phyloP scores from a whole-genome alignment of 1,284 basidiomycete genomes.

The Apiotrichum porosum region DNA sequence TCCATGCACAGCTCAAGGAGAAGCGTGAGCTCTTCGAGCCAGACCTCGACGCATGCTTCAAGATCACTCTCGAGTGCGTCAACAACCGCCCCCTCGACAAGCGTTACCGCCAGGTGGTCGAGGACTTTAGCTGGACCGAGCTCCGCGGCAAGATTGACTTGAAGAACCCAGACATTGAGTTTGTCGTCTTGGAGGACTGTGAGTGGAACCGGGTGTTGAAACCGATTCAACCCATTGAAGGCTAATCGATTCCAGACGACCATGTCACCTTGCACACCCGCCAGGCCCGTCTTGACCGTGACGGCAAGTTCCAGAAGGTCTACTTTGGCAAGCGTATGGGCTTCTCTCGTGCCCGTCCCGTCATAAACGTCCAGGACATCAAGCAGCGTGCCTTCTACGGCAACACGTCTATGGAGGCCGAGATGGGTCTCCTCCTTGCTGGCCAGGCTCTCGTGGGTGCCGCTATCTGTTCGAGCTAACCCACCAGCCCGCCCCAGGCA shows the following conservation, averaged over 20 bases:
- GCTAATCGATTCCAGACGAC: slow-evolving; percentile 24
- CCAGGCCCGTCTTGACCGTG: slow-evolving; percentile 48
- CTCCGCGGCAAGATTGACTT: slow-evolving; percentile 79
- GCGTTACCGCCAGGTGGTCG: slow-evolving; percentile 56
- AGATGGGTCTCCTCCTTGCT: slow-evolving; percentile 91
- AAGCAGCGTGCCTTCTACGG: slow-evolving; percentile 89
- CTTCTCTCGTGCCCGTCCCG: slow-evolving; percentile 64
- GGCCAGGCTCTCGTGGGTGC: slow-evolving; percentile 75
- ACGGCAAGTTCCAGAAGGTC: slow-evolving; percentile 63
- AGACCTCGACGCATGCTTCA: slow-evolving; percentile 69
- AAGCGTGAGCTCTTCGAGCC: slow-evolving; percentile 57
- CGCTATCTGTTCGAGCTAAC: neutral
- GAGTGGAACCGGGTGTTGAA: neutral
- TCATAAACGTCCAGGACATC: slow-evolving; percentile 71
- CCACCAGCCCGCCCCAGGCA: slow-evolving; percentile 74
- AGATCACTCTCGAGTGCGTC: slow-evolving; percentile 70
- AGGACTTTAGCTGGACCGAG: slow-evolving; percentile 69
- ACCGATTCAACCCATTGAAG: neutral
- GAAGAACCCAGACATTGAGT: slow-evolving; percentile 69
- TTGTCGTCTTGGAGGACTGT: slow-evolving; percentile 91
- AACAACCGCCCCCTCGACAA: slow-evolving; percentile 48
- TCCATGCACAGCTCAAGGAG: slow-evolving; percentile 60
- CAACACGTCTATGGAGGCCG: slow-evolving; percentile 97
- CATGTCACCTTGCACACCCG: slow-evolving; percentile 19
- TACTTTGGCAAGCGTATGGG: slow-evolving; percentile 82